Conservation (phyloP, 805 yeast genomes). For the Kockiozyma suomiensis region DNA sequence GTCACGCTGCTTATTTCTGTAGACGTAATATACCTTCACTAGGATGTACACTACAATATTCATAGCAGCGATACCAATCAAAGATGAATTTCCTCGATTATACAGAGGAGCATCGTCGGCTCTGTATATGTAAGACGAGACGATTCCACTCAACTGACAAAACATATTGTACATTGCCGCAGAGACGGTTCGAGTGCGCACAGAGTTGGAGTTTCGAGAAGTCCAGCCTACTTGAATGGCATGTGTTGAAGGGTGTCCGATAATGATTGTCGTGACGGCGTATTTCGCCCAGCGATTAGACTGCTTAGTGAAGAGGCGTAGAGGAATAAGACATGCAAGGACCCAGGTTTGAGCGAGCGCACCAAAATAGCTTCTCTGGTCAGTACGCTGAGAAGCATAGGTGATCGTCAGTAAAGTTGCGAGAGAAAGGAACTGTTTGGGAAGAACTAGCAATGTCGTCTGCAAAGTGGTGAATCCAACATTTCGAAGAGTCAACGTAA, state of each 20-base stretch:
- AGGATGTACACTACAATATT: conserved; percentile 37
- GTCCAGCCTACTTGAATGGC: conserved; percentile 63
- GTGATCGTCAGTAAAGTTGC: conserved; percentile 36
- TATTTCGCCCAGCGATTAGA: conserved; percentile 34
- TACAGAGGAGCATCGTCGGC: conserved; percentile 62
- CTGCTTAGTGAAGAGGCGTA: conserved; percentile 36
- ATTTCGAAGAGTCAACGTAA: conserved; percentile 52
- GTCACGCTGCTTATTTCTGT: conserved; percentile 45
- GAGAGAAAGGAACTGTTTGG: conserved; percentile 43
- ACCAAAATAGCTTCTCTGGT: conserved; percentile 21
- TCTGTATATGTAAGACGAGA: conserved; percentile 60
- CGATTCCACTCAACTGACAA: conserved; percentile 60
- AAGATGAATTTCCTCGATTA: conserved; percentile 54
- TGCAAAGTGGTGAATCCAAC: conserved; percentile 58
- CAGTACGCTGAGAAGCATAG: conserved; percentile 12
- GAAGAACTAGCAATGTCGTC: conserved; percentile 57
- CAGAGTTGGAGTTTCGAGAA: conserved; percentile 63
- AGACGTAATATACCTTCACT: conserved; percentile 43
- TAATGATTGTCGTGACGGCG: conserved; percentile 37
- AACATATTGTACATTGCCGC: conserved; percentile 67
- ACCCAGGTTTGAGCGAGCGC: conserved; percentile 25
- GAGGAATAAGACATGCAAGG: conserved; percentile 20
- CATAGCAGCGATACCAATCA: conserved; percentile 39
- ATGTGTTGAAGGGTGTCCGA: conserved; percentile 55
- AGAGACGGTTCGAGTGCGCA: conserved; percentile 64